A percentile compares a stretch with the other conserved stretches of the same genome.
Evolutionary conservation across 345 rosid species (phyloP).

Genomic region (Citrus inodora): DNA sequence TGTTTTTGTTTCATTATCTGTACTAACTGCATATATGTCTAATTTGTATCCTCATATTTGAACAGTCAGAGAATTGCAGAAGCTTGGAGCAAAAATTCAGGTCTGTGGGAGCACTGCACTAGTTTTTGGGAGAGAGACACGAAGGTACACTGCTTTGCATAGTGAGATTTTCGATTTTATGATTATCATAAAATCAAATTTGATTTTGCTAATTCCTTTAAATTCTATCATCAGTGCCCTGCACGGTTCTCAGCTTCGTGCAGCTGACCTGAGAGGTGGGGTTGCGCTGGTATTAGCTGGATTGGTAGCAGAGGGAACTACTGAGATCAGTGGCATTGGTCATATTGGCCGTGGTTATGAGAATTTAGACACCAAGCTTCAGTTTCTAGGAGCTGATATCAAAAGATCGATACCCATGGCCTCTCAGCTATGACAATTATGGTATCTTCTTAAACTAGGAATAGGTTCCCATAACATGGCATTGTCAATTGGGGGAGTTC

Average conservation of each 20-base stretch:
- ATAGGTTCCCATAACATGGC: not conserved
- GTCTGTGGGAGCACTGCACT: constrained; percentile 20
- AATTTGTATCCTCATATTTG: not conserved
- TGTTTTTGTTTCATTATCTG: not conserved
- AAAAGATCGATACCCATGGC: constrained; percentile 5
- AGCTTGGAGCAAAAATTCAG: constrained; percentile 31
- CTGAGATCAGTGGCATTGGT: constrained; percentile 15
- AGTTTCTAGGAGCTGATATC: constrained; percentile 25
- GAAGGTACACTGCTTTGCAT: constrained; percentile 12
- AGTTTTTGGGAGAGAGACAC: constrained; percentile 18
- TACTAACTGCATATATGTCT: not conserved
- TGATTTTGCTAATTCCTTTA: not conserved
- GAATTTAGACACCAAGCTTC: constrained; percentile 26
- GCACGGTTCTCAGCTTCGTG: constrained; percentile 15
- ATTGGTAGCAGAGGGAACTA: constrained; percentile 31
- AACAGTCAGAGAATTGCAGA: constrained; percentile 21
- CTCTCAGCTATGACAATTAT: not conserved
- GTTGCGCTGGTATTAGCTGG: constrained; percentile 25
- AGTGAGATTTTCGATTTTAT: not conserved
- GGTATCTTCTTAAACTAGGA: not conserved
- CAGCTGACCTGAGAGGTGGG: constrained; percentile 31
- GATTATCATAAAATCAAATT: not conserved
- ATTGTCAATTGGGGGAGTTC: not conserved
- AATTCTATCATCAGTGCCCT: constrained; percentile 9
- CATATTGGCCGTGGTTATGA: constrained; percentile 30